A percentile compares a stretch with the other conserved stretches of the same genome.
Evolutionary conservation across 2,329 filamentous ascomycete genomes (phyloP).

Genomic region (Pseudogymnoascus sp.): DNA sequence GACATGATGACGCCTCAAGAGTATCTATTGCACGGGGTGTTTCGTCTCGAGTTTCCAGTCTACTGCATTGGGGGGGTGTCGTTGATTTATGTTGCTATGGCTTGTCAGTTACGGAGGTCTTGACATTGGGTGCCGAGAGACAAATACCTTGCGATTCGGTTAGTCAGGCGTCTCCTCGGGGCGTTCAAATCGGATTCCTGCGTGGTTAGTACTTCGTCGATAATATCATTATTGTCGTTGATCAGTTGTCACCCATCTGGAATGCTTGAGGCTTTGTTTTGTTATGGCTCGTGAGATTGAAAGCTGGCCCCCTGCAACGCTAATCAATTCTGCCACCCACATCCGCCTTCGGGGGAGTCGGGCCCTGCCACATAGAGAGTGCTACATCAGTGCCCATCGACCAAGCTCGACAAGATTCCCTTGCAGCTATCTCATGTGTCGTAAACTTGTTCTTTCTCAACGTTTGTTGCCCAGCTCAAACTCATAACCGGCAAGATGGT

Average conservation of each 20-base stretch:
- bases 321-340: constrained; percentile 6
- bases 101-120: background rate
- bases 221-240: constrained; percentile 7
- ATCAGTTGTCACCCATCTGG: background rate
- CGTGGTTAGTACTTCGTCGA: constrained; percentile 6
- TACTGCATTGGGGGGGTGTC: background rate
- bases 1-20: background rate
- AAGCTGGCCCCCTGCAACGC: constrained; percentile 1
- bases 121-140: background rate
- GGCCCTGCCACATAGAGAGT: background rate
- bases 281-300: constrained; percentile 6
- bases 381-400: constrained; percentile 6
- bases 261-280: constrained; percentile 4
- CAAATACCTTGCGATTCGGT: constrained; percentile 1
- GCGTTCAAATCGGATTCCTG: background rate
- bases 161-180: background rate
- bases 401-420: constrained; percentile 1
- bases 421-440: background rate
- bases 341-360: constrained; percentile 5
- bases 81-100: background rate
- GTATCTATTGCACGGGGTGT: background rate
- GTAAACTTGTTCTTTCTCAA: background rate
- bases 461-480: background rate
- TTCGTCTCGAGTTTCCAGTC: background rate
- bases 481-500: constrained; percentile 1